Percentiles rank a stretch among this genome's conserved stretches.
Conservation (phyloP, 2,329 filamentous ascomycete genomes). For the Trichoderma sp. region DNA sequence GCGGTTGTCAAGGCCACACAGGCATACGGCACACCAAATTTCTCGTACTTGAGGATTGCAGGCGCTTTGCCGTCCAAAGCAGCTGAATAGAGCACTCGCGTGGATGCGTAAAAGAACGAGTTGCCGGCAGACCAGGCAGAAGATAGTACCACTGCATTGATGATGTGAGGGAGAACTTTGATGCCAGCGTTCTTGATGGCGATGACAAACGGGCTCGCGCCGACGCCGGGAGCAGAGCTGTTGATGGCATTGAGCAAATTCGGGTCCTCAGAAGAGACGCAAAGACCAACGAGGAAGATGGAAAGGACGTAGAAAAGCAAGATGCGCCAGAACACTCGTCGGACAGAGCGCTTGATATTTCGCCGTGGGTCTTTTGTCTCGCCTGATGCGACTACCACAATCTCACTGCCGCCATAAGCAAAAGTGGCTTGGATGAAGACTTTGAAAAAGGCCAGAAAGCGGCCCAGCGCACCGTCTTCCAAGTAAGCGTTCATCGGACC, state of each 20-base stretch:
- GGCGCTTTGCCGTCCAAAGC: slow-evolving; percentile 46
- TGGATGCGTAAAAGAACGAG: slow-evolving; percentile 56
- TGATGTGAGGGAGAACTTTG: slow-evolving; percentile 48
- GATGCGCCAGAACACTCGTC: slow-evolving; percentile 41
- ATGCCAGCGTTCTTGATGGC: slow-evolving; percentile 54
- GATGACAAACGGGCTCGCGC: slow-evolving; percentile 60
- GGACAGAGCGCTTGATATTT: slow-evolving; percentile 40
- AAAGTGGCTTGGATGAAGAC: slow-evolving; percentile 52
- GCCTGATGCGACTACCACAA: slow-evolving; percentile 41
- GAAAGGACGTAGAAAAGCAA: slow-evolving; percentile 42
- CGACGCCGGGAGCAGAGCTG: slow-evolving; percentile 39
- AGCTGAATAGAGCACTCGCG: slow-evolving; percentile 50
- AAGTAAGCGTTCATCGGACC: slow-evolving; percentile 48
- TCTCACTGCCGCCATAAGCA: slow-evolving; percentile 49
- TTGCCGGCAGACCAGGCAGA: slow-evolving; percentile 62
- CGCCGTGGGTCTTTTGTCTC: slow-evolving; percentile 42
- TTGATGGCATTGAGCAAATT: slow-evolving; percentile 53
- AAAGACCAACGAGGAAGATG: slow-evolving; percentile 43
- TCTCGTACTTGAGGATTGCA: slow-evolving; percentile 40
- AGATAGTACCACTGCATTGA: slow-evolving; percentile 61
- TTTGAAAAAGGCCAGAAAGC: slow-evolving; percentile 47
- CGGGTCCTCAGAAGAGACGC: slow-evolving; percentile 40
- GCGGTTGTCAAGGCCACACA: slow-evolving; percentile 44
- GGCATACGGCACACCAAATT: slow-evolving; percentile 37
- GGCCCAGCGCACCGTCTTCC: slow-evolving; percentile 40